Base-by-base conservation (phyloP, 306 rosid genomes). In the Gastrolobium villosum region DNA sequence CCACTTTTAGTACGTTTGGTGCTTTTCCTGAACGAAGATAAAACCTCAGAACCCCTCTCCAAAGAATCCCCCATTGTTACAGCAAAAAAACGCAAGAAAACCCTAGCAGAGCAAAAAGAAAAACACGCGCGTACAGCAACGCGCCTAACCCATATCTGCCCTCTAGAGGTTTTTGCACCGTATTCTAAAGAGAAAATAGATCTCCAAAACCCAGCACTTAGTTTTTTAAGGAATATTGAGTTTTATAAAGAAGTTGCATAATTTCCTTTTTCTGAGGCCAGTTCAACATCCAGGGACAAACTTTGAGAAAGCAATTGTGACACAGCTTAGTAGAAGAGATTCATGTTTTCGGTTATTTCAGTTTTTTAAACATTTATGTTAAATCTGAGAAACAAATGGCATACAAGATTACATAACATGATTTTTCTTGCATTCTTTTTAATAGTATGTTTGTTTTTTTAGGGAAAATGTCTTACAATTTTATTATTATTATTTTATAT, bases 111-210 rank as follows among this genome's bases (percentile, higher is more conserved):
- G n/a, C n/a, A n/a, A n/a, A n/a, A n/a, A n/a, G n/a, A n/a, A n/a
- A n/a, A n/a, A n/a, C n/a, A n/a, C n/a, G n/a, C n/a, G n/a, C n/a
- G n/a, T n/a, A n/a, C n/a, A n/a, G n/a, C n/a, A n/a, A n/a, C n/a
- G n/a, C n/a, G n/a, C n/a, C n/a, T n/a, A n/a, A n/a, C n/a, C n/a
- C n/a, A n/a, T n/a, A n/a, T n/a, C n/a, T n/a, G n/a, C n/a, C n/a
- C n/a, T n/a, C 69, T 35, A 57, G 5, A 67, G 68, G 26, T 49
- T 70, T 75, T 78, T 28, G 49, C 75, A 50, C 5, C 73, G 59
- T 68, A 74, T 71, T 61, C 48, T 30, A 8, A 30, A 43, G 46
- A 64, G 50, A 40, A 40, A 50, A 70, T 43, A 34, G 69, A 44
- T 64, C 53, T 41, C 30, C 53, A 11, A 5, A 70, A 20, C 8